Evolutionary conservation across 805 yeast species (phyloP).

Genomic region (Scheffersomyces ergatensis): DNA sequence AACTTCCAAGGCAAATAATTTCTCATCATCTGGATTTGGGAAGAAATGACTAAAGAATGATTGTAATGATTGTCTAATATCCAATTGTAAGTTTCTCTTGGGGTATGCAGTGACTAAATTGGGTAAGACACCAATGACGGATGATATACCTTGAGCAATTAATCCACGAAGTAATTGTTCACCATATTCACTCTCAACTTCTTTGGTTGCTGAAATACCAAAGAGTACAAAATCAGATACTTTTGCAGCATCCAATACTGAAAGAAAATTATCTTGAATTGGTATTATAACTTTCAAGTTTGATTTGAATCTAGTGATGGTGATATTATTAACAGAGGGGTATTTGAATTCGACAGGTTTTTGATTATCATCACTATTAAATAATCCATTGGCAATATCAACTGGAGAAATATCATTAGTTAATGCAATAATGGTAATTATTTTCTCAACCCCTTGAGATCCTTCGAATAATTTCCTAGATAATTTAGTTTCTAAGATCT

Average conservation of each 20-base stretch:
- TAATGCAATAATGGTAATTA: slow-evolving; percentile 77
- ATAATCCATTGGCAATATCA: slow-evolving; percentile 51
- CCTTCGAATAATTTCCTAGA: slow-evolving; percentile 78
- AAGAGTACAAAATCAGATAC: slow-evolving; percentile 87
- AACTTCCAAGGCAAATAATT: slow-evolving; percentile 67
- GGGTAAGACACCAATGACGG: slow-evolving; percentile 75
- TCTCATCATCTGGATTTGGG: slow-evolving; percentile 73
- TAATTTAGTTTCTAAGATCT: slow-evolving; percentile 58
- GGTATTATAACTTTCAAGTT: slow-evolving; percentile 74
- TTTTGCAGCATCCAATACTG: slow-evolving; percentile 82
- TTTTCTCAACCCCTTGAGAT: slow-evolving; percentile 73
- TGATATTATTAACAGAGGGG: slow-evolving; percentile 53
- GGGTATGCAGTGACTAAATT: slow-evolving; percentile 66
- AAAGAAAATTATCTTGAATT: slow-evolving; percentile 59
- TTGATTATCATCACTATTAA: slow-evolving; percentile 33
- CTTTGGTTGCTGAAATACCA: slow-evolving; percentile 83
- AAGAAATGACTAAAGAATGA: slow-evolving; percentile 43
- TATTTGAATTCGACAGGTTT: slow-evolving; percentile 21
- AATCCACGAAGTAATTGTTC: slow-evolving; percentile 88
- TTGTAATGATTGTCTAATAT: slow-evolving; percentile 44
- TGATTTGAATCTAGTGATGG: slow-evolving; percentile 68
- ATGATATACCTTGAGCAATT: slow-evolving; percentile 88
- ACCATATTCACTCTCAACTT: slow-evolving; percentile 76
- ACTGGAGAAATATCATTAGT: slow-evolving; percentile 64
- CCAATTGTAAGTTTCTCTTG: slow-evolving; percentile 73